Evolutionary conservation across 2,329 filamentous ascomycete genomes (phyloP), one percentile per base, ranked within the genome.

Genomic region (Ustilaginoidea virens): DNA sequence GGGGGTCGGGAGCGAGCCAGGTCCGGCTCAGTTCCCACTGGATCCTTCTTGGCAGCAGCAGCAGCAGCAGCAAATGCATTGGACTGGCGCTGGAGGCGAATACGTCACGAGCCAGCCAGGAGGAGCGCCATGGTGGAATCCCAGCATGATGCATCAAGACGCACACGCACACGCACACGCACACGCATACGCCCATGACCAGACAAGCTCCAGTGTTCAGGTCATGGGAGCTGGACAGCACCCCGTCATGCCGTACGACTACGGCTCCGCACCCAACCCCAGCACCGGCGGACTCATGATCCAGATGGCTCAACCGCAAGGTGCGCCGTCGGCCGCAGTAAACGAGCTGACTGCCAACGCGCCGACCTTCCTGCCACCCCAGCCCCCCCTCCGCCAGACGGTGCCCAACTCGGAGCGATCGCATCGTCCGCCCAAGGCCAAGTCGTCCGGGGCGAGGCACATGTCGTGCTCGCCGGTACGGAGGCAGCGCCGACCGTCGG

Each of bases 381-480:
- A 47, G 5, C 47, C 42, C 15, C 46, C 49, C 40, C 43, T 5
- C 34, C 33, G 16, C 4, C 36, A 35, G 3, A 29, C 23, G 22
- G 27, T 27, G 4, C 31, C 45, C n/a, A 37, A 39, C 13, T 37
- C 46, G 12, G 55, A 61, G 23, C 50, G 53, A 18, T 48, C 54
- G 17, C 55, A 56, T 18, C 57, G 59, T 9, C 62, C 62, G 29
- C 65, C 66, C 1, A 56, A 60, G 8, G 66, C 66, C 4, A 66
- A 64, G 2, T 69, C 64, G 1, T 64, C 65, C 1, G 66, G 66
- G 3, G 61, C 66, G 11, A 53, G 64, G 13, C 61, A 69, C 39
- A 49, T 56, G 35, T 54, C 48, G 17, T 47, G 43, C 31, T 55
- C 49, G 11, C 48, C 51, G 16, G 48, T 53, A 36, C 49, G 63